phyloP scores from a whole-genome alignment of 2,329 filamentous ascomycete genomes.

The Fusarium burgessii region DNA sequence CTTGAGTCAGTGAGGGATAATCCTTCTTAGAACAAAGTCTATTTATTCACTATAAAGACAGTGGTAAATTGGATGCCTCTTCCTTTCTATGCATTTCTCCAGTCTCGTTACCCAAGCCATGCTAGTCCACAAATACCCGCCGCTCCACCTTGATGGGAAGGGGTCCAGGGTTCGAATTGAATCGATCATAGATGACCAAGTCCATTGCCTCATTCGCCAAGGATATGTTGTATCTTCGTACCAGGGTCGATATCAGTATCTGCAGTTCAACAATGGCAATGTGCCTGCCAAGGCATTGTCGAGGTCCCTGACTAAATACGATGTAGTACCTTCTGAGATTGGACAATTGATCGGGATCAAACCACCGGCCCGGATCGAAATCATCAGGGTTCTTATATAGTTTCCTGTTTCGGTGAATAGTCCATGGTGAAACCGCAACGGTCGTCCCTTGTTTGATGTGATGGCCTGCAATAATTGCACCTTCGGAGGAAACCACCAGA shows the following conservation, averaged over 20 bases:
- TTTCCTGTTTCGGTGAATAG: neutral
- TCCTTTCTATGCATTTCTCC: neutral
- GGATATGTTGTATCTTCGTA: neutral
- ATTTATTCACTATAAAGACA: neutral
- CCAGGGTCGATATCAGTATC: neutral
- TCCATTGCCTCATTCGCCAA: neutral
- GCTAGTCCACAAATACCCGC: conserved; percentile 15
- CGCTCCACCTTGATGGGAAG: neutral
- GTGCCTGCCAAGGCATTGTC: neutral
- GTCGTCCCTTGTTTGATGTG: neutral
- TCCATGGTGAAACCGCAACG: neutral
- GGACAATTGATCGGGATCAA: neutral
- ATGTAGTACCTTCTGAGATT: neutral
- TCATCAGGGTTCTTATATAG: neutral
- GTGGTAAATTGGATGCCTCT: neutral
- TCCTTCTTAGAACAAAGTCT: neutral
- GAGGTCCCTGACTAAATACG: neutral
- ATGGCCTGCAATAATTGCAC: neutral
- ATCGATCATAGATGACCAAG: conserved; percentile 6
- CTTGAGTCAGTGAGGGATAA: neutral
- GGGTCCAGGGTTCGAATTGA: conserved; percentile 5
- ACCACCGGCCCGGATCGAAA: neutral
- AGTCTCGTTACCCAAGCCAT: neutral
- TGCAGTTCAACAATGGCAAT: neutral
- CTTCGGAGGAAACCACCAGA: neutral